Evolutionary conservation across 1,139 yeast species (phyloP), one percentile per base, ranked within the genome.

Genomic region (Yamadazyma epiphylla): DNA sequence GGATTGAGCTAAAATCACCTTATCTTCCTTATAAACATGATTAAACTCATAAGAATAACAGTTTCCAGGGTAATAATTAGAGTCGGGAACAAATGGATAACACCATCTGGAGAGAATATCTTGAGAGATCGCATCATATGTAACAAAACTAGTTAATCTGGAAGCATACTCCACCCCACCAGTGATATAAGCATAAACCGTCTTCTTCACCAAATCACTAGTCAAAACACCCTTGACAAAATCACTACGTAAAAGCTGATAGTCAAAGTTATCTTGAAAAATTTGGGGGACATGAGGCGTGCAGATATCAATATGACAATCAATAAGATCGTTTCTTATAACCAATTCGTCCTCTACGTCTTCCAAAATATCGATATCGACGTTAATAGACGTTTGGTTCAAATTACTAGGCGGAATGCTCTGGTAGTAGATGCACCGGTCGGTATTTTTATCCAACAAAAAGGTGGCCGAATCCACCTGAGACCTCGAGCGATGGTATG

Each of bases 301-400:
- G 57, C 99, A 91, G 38, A 91, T 87, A 60, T 91, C 98, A 36
- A 91, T 87, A 51, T 85, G 94, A 56, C 98, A 91, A 60, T 91
- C 99, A 40, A 94, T 88, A 43, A 91, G 71, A 57, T 91, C 97
- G 53, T 91, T 94, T 51, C 96, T 74, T 36, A 91, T 67, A 9
- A 76, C 74, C 43, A 91, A 77, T 38, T 84, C 89, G 38, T 83
- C 88, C 20, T 58, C 65, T 25, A 83, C 80, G 38, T 76, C 82
- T 41, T 82, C 88, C 43, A 89, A 67, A 30, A 91, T 67, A 51
- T 87, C 95, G 0, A 94, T 85, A 51, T 91, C 97, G 29, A 91
- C 74, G 36, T 74, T 70, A 19, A 89, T 70, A n/a, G 71, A 53
- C 10, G 74, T 48, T 41, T 68, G 66, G 28, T 62, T 61, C 4